Conservation (phyloP, 1,139 yeast genomes). For the Geotrichum klebahnii region DNA sequence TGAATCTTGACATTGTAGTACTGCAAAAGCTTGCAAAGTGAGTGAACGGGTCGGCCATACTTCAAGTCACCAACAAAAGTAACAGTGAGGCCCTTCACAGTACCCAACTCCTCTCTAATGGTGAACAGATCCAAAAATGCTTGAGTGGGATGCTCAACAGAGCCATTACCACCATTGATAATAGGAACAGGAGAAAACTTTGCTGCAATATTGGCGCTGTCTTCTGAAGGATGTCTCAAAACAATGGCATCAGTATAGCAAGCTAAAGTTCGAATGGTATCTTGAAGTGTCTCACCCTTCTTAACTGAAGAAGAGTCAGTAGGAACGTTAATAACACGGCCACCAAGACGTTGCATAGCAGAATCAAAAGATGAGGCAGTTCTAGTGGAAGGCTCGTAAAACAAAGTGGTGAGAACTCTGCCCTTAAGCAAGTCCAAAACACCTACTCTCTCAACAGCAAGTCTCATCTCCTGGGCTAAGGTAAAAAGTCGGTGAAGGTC, state of each 20-base stretch:
- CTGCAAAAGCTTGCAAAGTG: constrained; percentile 82
- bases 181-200: constrained; percentile 96
- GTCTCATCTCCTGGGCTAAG: constrained; percentile 96
- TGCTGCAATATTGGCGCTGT: constrained; percentile 89
- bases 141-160: constrained; percentile 98
- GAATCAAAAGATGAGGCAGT: constrained; percentile 96
- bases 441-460: constrained; percentile 95
- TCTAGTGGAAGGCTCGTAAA: constrained; percentile 97
- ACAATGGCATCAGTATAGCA: constrained; percentile 97
- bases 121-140: constrained; percentile 96
- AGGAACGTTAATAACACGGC: constrained; percentile 85
- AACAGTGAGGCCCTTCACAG: constrained; percentile 95
- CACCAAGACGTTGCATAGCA: constrained; percentile 99
- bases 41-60: constrained; percentile 97
- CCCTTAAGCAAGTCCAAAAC: constrained; percentile 87
- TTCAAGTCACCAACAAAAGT: constrained; percentile 99
- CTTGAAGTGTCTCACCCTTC: constrained; percentile 98
- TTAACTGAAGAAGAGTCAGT: constrained; percentile 85
- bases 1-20: constrained; percentile 92
- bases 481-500: constrained; percentile 91
- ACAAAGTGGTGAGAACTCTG: constrained; percentile 87
- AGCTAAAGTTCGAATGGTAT: constrained; percentile 89
- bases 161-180: constrained; percentile 95
- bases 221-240: constrained; percentile 91
- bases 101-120: constrained; percentile 97